Percentiles rank a stretch among this genome's conserved stretches.
These are phyloP conservation scores for Hemisphaericaspora xylanilytica DNA, from an alignment of 1,139 yeast genomes.

Conservation along the genomic window DNA sequence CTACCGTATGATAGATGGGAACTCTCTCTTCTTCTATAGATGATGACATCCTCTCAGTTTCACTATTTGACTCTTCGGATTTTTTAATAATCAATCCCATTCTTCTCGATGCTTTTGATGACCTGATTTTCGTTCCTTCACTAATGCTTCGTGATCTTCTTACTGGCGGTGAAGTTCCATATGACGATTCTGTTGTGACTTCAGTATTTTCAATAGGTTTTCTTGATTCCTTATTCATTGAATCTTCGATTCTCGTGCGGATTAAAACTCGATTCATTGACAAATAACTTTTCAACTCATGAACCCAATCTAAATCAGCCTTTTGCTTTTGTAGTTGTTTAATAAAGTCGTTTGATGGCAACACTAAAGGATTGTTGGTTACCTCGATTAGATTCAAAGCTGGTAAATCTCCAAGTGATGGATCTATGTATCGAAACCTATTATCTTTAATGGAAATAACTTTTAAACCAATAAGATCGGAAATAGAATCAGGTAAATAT, in stretches of 20 bases:
- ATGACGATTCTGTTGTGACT: not conserved
- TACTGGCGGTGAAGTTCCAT: constrained; percentile 21
- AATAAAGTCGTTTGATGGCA: constrained; percentile 46
- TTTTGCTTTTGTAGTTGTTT: constrained; percentile 35
- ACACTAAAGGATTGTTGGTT: constrained; percentile 61
- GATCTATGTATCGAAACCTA: constrained; percentile 56
- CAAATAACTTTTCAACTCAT: constrained; percentile 46
- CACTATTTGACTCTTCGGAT: constrained; percentile 23
- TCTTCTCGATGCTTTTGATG: constrained; percentile 57
- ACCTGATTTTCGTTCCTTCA: constrained; percentile 51
- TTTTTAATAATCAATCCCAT: constrained; percentile 67
- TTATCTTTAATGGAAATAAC: constrained; percentile 67
- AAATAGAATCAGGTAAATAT: constrained; percentile 40
- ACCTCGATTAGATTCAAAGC: constrained; percentile 64
- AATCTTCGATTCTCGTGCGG: constrained; percentile 22
- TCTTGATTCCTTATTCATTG: constrained; percentile 8
- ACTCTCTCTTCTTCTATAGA: constrained; percentile 11
- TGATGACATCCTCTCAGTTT: constrained; percentile 6
- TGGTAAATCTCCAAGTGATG: constrained; percentile 50
- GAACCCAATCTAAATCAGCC: constrained; percentile 55
- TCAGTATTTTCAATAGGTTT: constrained; percentile 3
- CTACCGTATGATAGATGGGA: constrained; percentile 14
- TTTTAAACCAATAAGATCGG: constrained; percentile 43
- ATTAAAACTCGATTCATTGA: constrained; percentile 27
- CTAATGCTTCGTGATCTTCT: constrained; percentile 49